phyloP scores from a whole-genome alignment of 768 basidiomycete genomes.

The Serendipita sp. region DNA sequence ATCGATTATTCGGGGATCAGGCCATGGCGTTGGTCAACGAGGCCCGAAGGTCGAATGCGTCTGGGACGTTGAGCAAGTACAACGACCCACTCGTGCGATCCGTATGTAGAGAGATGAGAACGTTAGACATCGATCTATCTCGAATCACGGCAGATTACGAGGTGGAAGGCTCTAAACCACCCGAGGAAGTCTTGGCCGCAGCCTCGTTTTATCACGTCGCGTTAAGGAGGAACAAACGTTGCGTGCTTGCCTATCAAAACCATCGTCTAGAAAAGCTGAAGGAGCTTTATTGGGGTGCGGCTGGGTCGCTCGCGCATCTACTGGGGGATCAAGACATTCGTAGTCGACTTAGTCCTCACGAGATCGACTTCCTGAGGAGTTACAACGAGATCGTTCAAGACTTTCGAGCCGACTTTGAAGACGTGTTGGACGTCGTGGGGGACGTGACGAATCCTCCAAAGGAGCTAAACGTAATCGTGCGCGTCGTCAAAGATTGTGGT shows the following conservation, averaged over 20 bases:
- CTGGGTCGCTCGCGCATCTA: constrained; percentile 74
- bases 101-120: constrained; percentile 81
- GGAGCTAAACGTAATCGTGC: constrained; percentile 76
- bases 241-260: constrained; percentile 80
- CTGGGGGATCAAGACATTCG: constrained; percentile 52
- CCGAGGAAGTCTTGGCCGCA: constrained; percentile 34
- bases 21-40: constrained; percentile 78
- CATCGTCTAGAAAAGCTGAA: constrained; percentile 72
- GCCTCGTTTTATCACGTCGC: constrained; percentile 79
- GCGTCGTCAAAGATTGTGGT: constrained; percentile 78
- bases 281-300: constrained; percentile 79
- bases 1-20: constrained; percentile 43
- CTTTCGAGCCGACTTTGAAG: constrained; percentile 61
- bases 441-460: constrained; percentile 71
- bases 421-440: constrained; percentile 67
- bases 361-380: constrained; percentile 68
- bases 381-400: constrained; percentile 72
- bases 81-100: constrained; percentile 76
- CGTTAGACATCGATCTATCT: constrained; percentile 47
- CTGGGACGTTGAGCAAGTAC: constrained; percentile 78
- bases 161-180: constrained; percentile 26
- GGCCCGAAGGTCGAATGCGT: constrained; percentile 67
- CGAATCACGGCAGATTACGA: constrained; percentile 21
- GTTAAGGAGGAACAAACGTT: constrained; percentile 87
- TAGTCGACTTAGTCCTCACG: constrained; percentile 58